Conservation (phyloP, 2,329 filamentous ascomycete species). For the Conoideocrella luteorostrata region DNA sequence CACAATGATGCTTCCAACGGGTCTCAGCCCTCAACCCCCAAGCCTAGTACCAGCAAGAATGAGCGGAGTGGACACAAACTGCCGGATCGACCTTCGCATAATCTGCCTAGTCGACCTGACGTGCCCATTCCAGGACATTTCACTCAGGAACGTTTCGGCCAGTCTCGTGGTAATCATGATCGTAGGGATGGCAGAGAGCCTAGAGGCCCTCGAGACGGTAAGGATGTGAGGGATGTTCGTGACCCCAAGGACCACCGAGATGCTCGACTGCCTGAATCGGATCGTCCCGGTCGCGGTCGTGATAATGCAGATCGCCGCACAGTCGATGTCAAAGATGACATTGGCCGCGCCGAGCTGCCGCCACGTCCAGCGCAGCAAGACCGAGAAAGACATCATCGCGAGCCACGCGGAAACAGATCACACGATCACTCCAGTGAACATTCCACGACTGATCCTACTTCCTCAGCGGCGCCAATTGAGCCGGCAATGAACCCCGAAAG, state of each 20-base stretch:
- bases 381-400: slow-evolving; percentile 31
- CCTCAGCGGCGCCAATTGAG: slow-evolving; percentile 27
- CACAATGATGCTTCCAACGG: slow-evolving; percentile 16
- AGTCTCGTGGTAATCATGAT: slow-evolving; percentile 34
- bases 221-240: slow-evolving; percentile 33
- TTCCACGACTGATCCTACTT: slow-evolving; percentile 19
- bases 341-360: slow-evolving; percentile 22
- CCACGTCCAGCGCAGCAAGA: slow-evolving; percentile 36
- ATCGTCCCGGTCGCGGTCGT: slow-evolving; percentile 34
- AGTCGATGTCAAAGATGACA: slow-evolving; percentile 26
- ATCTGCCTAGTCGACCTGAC: slow-evolving; percentile 53
- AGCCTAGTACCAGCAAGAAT: slow-evolving; percentile 17
- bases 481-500: slow-evolving; percentile 51
- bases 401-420: slow-evolving; percentile 19
- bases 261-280: slow-evolving; percentile 30
- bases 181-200: slow-evolving; percentile 30
- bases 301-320: slow-evolving; percentile 39
- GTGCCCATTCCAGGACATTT: slow-evolving; percentile 46
- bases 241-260: slow-evolving; percentile 29
- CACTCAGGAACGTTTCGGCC: slow-evolving; percentile 38
- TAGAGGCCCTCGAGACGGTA: slow-evolving; percentile 24
- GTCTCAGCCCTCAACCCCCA: slow-evolving; percentile 22
- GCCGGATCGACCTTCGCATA: slow-evolving; percentile 30
- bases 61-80: slow-evolving; percentile 28
- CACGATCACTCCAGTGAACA: slow-evolving; percentile 25